These are phyloP conservation scores for Curvularia sp. DNA, from an alignment of 2,329 filamentous ascomycete species.

Conservation along the genomic window DNA sequence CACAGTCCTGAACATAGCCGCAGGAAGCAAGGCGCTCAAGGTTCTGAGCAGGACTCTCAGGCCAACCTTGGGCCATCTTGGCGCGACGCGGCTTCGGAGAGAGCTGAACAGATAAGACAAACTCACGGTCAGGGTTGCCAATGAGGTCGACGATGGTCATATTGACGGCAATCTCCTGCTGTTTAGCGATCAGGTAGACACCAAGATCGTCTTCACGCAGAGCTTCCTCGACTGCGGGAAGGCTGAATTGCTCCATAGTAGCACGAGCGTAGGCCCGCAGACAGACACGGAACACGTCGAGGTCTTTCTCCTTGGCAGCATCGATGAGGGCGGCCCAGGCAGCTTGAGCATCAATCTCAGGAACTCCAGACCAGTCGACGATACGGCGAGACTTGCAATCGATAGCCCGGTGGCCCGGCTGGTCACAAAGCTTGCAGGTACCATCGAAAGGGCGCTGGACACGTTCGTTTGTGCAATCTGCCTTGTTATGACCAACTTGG, in stretches of 20 bases:
- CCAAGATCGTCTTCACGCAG: constrained; percentile 58
- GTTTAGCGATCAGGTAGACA: constrained; percentile 61
- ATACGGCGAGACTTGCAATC: constrained; percentile 57
- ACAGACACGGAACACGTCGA: constrained; percentile 58
- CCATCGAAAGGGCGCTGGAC: constrained; percentile 62
- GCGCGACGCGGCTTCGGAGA: constrained; percentile 61
- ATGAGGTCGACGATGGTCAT: constrained; percentile 62
- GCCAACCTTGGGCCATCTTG: constrained; percentile 66
- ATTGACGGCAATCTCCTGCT: constrained; percentile 53
- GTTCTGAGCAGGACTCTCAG: constrained; percentile 66
- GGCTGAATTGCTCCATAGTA: constrained; percentile 45
- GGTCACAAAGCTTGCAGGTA: constrained; percentile 65
- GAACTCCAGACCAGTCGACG: constrained; percentile 50
- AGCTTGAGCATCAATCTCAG: constrained; percentile 57
- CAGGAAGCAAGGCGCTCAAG: constrained; percentile 69
- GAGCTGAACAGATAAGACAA: constrained; percentile 69
- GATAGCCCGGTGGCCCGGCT: constrained; percentile 56
- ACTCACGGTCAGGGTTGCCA: constrained; percentile 68
- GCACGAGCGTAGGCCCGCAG: constrained; percentile 61
- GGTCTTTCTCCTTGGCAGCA: constrained; percentile 58
- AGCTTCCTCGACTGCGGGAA: constrained; percentile 59
- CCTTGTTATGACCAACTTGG: constrained; percentile 66
- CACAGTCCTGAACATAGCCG: constrained; percentile 68
- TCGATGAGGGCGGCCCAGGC: constrained; percentile 60
- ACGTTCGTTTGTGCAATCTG: constrained; percentile 66